Conservation (phyloP, 345 rosid genomes). For the Eucalyptus albens region DNA sequence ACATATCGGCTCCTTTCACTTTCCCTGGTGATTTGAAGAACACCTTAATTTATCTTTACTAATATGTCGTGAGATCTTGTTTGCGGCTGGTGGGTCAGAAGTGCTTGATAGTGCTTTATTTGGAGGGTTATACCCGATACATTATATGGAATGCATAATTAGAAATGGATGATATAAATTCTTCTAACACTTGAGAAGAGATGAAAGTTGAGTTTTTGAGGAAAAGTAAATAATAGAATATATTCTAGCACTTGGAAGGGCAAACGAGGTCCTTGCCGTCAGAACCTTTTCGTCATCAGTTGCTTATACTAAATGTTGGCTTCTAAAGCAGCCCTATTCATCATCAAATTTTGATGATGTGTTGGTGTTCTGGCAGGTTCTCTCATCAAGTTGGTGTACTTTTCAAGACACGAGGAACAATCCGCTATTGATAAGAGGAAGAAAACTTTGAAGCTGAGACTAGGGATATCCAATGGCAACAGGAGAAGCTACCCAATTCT, state of each 20-base stretch:
- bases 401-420: slow-evolving; percentile 89
- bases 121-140: background rate
- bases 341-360: background rate
- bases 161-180: background rate
- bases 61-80: background rate
- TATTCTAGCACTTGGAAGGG: background rate
- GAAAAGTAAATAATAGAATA: background rate
- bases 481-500: slow-evolving; percentile 92
- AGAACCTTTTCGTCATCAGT: background rate
- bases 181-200: background rate
- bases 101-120: background rate
- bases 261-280: background rate
- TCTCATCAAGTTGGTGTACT: slow-evolving; percentile 87
- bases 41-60: background rate
- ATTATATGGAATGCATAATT: background rate
- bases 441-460: slow-evolving; percentile 62
- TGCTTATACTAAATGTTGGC: background rate
- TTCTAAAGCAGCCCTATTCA: background rate
- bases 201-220: background rate
- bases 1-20: background rate
- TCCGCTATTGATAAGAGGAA: slow-evolving; percentile 54
- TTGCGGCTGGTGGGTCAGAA: background rate
- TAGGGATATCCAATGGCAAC: slow-evolving; percentile 62
- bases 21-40: background rate
- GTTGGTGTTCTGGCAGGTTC: slow-evolving; percentile 50